Conservation (phyloP, 805 yeast species). For the Scheffersomyces amazonensis region DNA sequence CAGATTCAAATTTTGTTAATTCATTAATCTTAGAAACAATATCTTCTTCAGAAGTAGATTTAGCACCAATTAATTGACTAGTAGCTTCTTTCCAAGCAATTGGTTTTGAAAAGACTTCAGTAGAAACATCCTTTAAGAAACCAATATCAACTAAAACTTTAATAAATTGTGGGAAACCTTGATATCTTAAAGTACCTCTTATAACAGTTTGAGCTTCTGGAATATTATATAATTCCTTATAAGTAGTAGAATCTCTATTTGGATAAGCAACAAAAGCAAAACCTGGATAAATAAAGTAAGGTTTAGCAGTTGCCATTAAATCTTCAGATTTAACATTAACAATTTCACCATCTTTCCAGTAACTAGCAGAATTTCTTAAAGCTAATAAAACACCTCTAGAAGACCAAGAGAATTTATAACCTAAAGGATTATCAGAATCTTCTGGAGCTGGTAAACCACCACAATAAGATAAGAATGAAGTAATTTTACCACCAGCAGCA, state of each 20-base stretch:
- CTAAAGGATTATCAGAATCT: slow-evolving; percentile 95
- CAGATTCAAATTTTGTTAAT: slow-evolving; percentile 77
- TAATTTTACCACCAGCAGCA: slow-evolving; percentile 84
- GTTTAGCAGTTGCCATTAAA: slow-evolving; percentile 91
- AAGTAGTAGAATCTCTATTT: slow-evolving; percentile 95
- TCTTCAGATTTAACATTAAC: slow-evolving; percentile 83
- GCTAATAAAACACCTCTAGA: slow-evolving; percentile 97
- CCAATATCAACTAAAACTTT: slow-evolving; percentile 94
- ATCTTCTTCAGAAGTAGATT: slow-evolving; percentile 68
- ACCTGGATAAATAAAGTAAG: slow-evolving; percentile 95
- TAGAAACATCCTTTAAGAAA: slow-evolving; percentile 75
- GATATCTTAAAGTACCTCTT: slow-evolving; percentile 96
- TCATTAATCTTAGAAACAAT: slow-evolving; percentile 71
- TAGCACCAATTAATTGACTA: slow-evolving; percentile 69
- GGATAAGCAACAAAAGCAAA: slow-evolving; percentile 94
- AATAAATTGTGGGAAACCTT: slow-evolving; percentile 98
- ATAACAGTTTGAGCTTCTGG: slow-evolving; percentile 97
- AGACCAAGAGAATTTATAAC: slow-evolving; percentile 99
- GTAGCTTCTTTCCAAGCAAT: slow-evolving; percentile 89
- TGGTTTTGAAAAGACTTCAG: slow-evolving; percentile 52
- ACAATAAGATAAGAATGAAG: slow-evolving; percentile 92
- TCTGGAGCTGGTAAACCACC: slow-evolving; percentile 99
- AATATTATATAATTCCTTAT: slow-evolving; percentile 85
- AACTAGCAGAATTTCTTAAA: slow-evolving; percentile 87
- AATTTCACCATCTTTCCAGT: slow-evolving; percentile 81